Percentiles rank a stretch among this genome's conserved stretches.
Conservation (phyloP, 306 rosid species). For the Elaeagnus macrophylla region DNA sequence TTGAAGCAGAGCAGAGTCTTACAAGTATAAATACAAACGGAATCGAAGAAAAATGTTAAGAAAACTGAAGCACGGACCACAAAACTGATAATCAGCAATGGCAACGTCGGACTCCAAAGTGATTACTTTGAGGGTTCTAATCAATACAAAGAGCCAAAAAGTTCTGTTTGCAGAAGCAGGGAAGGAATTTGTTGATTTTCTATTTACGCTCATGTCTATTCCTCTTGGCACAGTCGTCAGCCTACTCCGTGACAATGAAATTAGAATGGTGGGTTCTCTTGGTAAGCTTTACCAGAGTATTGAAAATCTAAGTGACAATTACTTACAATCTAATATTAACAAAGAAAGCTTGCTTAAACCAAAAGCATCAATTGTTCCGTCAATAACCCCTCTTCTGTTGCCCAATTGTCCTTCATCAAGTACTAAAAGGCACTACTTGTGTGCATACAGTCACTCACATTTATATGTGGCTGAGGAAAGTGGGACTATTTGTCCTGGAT, state of each 20-base stretch:
- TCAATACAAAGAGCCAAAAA: neutral
- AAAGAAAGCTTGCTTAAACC: conserved; percentile 6
- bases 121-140: neutral
- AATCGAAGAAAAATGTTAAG: too few relatives aligned
- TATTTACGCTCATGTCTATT: conserved; percentile 25
- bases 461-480: neutral
- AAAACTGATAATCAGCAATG: neutral
- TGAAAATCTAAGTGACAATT: neutral
- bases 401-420: neutral
- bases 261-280: conserved; percentile 11
- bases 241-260: neutral
- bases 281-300: conserved; percentile 16
- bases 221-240: conserved; percentile 20
- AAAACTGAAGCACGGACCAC: neutral
- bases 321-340: neutral
- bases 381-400: neutral
- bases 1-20: too few relatives aligned
- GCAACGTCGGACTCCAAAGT: neutral
- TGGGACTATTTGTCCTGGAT: fast-evolving
- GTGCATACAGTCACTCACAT: neutral
- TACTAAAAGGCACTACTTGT: neutral
- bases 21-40: too few relatives aligned
- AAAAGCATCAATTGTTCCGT: neutral
- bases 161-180: conserved; percentile 16
- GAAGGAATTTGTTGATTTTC: conserved; percentile 35